phyloP scores from a whole-genome alignment of 352 stramenopile species.

The Phytophthora syringae region DNA sequence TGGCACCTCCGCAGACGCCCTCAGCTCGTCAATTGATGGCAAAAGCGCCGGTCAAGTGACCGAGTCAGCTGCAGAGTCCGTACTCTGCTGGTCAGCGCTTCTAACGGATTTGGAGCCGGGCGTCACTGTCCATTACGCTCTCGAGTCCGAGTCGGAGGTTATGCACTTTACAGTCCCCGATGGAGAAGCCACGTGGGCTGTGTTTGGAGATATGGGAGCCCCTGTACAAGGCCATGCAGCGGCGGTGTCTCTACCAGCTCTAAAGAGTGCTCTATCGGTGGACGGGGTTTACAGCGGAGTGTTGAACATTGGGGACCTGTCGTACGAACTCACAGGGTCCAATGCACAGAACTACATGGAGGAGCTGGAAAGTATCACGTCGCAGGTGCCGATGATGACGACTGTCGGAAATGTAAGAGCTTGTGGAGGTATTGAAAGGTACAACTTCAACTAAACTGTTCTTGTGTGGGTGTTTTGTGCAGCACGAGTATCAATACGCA shows the following conservation, averaged over 20 bases:
- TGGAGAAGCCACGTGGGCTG: slow-evolving; percentile 65
- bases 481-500: slow-evolving; percentile 80
- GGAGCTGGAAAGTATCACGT: slow-evolving; percentile 62
- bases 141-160: slow-evolving; percentile 32
- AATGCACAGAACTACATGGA: slow-evolving; percentile 83
- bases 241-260: slow-evolving; percentile 64
- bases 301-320: slow-evolving; percentile 78
- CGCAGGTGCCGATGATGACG: slow-evolving; percentile 70
- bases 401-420: slow-evolving; percentile 75
- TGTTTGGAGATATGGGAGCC: slow-evolving; percentile 77
- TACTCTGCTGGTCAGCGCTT: slow-evolving; percentile 68
- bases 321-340: slow-evolving; percentile 66
- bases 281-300: slow-evolving; percentile 58
- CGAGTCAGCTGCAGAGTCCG: slow-evolving; percentile 38
- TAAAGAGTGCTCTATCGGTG: slow-evolving; percentile 53
- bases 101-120: slow-evolving; percentile 53
- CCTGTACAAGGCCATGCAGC: slow-evolving; percentile 60
- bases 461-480: too few species aligned
- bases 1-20: slow-evolving; percentile 44
- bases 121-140: slow-evolving; percentile 63
- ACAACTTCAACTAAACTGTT: too few species aligned
- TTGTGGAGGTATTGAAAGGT: too few species aligned
- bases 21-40: slow-evolving; percentile 43
- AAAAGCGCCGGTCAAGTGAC: slow-evolving; percentile 55
- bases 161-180: slow-evolving; percentile 61